A percentile compares a stretch with the other conserved stretches of the same genome.
These are phyloP conservation scores for Plenodomus tracheiphilus DNA, from an alignment of 2,329 filamentous ascomycete species.

Conservation along the genomic window DNA sequence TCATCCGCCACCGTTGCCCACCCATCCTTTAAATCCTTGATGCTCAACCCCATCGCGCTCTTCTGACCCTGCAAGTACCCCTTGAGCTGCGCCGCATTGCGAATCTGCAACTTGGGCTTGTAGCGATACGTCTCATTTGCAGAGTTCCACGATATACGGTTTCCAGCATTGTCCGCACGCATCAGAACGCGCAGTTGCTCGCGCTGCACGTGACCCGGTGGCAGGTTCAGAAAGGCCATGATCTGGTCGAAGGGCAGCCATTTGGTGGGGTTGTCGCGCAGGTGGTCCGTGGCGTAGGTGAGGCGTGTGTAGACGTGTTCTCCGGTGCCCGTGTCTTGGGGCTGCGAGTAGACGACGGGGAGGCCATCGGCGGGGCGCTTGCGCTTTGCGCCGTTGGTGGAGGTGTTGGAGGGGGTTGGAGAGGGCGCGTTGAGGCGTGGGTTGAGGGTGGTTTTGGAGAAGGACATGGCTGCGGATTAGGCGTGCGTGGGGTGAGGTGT, in stretches of 20 bases:
- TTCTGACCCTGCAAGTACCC: slow-evolving; percentile 79
- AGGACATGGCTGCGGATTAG: slow-evolving; percentile 34
- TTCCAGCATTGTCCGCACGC: slow-evolving; percentile 57
- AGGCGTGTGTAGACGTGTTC: slow-evolving; percentile 84
- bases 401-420: slow-evolving; percentile 56
- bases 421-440: slow-evolving; percentile 59
- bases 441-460: slow-evolving; percentile 36
- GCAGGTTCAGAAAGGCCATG: slow-evolving; percentile 76
- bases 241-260: slow-evolving; percentile 75
- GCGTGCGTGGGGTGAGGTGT: slow-evolving; percentile 1
- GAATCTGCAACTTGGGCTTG: slow-evolving; percentile 81
- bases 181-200: slow-evolving; percentile 67
- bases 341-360: slow-evolving; percentile 71
- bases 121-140: slow-evolving; percentile 76
- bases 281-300: slow-evolving; percentile 73
- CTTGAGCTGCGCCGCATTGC: slow-evolving; percentile 74
- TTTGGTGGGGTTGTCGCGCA: slow-evolving; percentile 61
- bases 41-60: slow-evolving; percentile 77
- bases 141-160: slow-evolving; percentile 63
- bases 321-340: slow-evolving; percentile 74
- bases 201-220: slow-evolving; percentile 61
- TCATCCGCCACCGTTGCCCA: slow-evolving; percentile 84
- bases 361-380: slow-evolving; percentile 59
- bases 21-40: slow-evolving; percentile 93
- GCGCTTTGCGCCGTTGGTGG: slow-evolving; percentile 50